Percentiles rank a stretch among this genome's conserved stretches.
Evolutionary conservation across 495 filamentous ascomycete species (phyloP).

Genomic region (Penicillium egyptiacum): DNA sequence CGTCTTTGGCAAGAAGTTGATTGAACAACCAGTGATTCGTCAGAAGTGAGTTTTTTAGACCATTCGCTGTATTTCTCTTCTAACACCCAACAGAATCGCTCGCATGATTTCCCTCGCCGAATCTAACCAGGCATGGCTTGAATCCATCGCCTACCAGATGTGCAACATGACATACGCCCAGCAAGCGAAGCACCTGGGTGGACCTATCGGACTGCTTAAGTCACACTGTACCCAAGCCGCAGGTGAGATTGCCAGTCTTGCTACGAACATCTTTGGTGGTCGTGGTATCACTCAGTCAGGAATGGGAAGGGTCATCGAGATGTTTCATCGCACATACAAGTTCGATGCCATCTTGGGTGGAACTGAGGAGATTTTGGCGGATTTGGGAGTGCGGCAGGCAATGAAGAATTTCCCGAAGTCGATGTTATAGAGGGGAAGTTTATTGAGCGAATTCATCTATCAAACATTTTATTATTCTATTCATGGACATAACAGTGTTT

Average conservation of each 20-base stretch:
- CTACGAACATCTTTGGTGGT: constrained; percentile 85
- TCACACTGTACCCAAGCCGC: constrained; percentile 72
- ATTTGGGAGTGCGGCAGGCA: constrained; percentile 80
- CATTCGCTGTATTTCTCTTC: constrained; percentile 3
- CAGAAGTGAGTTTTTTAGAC: constrained; percentile 56
- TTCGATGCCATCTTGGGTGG: constrained; percentile 87
- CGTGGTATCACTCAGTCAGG: constrained; percentile 77
- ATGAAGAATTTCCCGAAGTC: constrained; percentile 81
- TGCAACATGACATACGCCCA: constrained; percentile 77
- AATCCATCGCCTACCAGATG: constrained; percentile 85
- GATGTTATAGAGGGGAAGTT: constrained; percentile 56
- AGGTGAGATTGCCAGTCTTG: constrained; percentile 78
- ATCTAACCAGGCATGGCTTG: constrained; percentile 81
- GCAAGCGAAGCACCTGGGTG: constrained; percentile 72
- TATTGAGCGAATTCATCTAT: not conserved
- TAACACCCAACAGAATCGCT: constrained; percentile 53
- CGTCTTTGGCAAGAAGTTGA: constrained; percentile 79
- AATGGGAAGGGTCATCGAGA: constrained; percentile 79
- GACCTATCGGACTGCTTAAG: constrained; percentile 83
- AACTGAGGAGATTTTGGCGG: constrained; percentile 79
- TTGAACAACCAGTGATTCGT: constrained; percentile 83
- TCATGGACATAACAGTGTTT: not conserved
- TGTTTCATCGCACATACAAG: constrained; percentile 83
- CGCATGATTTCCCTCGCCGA: constrained; percentile 85
- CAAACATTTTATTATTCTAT: too few relatives aligned